Conservation (phyloP, 805 yeast species). For the Wickerhamomyces chambardii region DNA sequence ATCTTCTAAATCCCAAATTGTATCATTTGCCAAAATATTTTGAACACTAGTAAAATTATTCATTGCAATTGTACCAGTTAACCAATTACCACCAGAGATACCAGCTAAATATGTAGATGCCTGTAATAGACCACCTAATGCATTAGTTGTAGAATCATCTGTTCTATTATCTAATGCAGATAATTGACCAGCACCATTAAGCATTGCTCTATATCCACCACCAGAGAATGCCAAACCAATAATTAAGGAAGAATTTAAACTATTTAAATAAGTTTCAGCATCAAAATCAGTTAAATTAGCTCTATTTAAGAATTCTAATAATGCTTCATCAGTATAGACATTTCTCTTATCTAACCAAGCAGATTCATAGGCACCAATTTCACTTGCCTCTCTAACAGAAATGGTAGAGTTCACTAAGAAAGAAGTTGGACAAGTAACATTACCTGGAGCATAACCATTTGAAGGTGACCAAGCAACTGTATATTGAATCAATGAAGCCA, state of each 20-base stretch:
- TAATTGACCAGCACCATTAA: constrained; percentile 74
- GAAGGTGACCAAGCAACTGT: constrained; percentile 42
- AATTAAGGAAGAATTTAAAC: constrained; percentile 28
- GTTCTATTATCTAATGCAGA: constrained; percentile 73
- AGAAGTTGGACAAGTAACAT: constrained; percentile 40
- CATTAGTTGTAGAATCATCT: constrained; percentile 37
- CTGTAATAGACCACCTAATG: constrained; percentile 66
- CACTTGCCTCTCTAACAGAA: constrained; percentile 35
- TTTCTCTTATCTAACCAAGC: constrained; percentile 40
- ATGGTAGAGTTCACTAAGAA: neutral
- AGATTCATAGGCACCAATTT: constrained; percentile 35
- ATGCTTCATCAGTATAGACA: constrained; percentile 17
- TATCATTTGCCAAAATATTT: constrained; percentile 35
- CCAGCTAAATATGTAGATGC: constrained; percentile 66
- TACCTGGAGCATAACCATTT: constrained; percentile 53
- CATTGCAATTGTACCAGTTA: constrained; percentile 56
- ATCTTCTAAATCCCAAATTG: constrained; percentile 63
- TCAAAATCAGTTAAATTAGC: constrained; percentile 35
- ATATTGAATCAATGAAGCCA: neutral
- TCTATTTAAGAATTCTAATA: constrained; percentile 29
- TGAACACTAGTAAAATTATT: constrained; percentile 71
- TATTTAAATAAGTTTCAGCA: constrained; percentile 27
- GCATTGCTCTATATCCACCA: constrained; percentile 89
- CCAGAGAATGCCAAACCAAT: constrained; percentile 65
- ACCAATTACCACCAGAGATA: constrained; percentile 80